Evolutionary conservation across 2,329 filamentous ascomycete species (phyloP), one percentile per base, ranked within the genome.

Genomic region (Exophiala phaeomuriformis): DNA sequence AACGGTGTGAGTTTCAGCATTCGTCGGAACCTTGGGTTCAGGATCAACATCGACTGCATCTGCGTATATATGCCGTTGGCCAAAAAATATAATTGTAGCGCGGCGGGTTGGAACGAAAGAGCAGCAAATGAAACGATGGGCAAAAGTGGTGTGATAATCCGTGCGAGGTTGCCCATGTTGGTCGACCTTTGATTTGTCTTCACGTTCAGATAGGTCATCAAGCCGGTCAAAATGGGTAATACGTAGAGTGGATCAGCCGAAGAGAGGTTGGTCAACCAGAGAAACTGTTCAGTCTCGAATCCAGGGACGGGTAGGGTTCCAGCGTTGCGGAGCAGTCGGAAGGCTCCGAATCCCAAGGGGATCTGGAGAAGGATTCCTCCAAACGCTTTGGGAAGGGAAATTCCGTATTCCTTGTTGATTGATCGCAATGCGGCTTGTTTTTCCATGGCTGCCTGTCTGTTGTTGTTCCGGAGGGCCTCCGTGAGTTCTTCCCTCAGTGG

Each of bases 181-280:
- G 19, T 28, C 33, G 10, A 32, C 30, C 30, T 53, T 7, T 33
- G 69, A 58, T 55, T 55, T 72, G 84, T 82, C 72, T 75, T 76
- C 52, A 88, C 71, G 47, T 81, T 77, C 30, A 74, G 61, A 61
- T 77, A 79, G 68, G 86, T 77, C 50, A 81, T 65, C 5, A 66
- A 68, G 1, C 82, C 77, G 2, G 83, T 81, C 1, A 77, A 53
- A 2, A 81, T 58, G 1, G 93, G 93, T 32, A 97, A 72, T 39
- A 93, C 68, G 62, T 81, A 91, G 64, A 77, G 84, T 0, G 93
- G 91, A 69, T 98, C 93, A 1, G 80, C 69, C 27, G 82, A 66
- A 0, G 88, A 84, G 58, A 98, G 70, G 68, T 97, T 86, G 1
- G 74, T 71, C 61, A 97, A 80, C 93, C 93, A 98, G 39, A 83